Evolutionary conservation across 805 yeast genomes (phyloP), one percentile per base, ranked within the genome.

Genomic region (Starmerella riodocensis): DNA sequence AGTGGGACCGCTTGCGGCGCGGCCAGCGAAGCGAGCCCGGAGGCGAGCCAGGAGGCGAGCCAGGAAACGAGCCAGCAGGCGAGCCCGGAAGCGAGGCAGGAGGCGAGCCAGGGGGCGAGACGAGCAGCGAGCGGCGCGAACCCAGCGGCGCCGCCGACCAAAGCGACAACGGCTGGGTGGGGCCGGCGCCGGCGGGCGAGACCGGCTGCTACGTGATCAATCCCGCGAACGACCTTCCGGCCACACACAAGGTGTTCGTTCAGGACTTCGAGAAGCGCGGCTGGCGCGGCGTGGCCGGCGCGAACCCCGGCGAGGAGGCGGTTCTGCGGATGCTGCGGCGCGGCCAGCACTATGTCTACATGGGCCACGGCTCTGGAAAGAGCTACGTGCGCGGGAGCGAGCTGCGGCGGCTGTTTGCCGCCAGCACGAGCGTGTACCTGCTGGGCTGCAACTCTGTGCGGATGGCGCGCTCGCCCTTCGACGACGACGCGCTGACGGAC

Each of bases 361-460:
- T 86, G 40, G 99, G 99, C 0, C 99, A 91, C 59, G 96, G 97
- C 0, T 91, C 95, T 4, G 95, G 97, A n/a, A 88, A 83, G 46
- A 85, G 80, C 45, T 84, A 75, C 53, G 62, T 83, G 9, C 66
- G 74, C 23, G 64, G 76, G 1, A 65, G 73, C 4, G 59, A 70
- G 0, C 58, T 85, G 31, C 70, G 71, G 38, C 60, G 62, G 9
- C 55, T 66, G 71, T 21, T 39, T 13, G 18, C 26, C 6, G 56
- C 66, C 38, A 47, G 60, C 12, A 59, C 67, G 1, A 45, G 37
- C 2, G 42, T 63, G 0, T 64, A 85, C 32, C 63, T 91, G 18
- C 60, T 91, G 33, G 99, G 99, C 0, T 91, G 99, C 51, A 81
- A 94, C 0, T 88, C 97, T 0, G 94, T 34, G 32, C 33, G 25